Evolutionary conservation across 2,329 filamentous ascomycete species (phyloP), one percentile per base, ranked within the genome.

Genomic region (Fusarium palustre): DNA sequence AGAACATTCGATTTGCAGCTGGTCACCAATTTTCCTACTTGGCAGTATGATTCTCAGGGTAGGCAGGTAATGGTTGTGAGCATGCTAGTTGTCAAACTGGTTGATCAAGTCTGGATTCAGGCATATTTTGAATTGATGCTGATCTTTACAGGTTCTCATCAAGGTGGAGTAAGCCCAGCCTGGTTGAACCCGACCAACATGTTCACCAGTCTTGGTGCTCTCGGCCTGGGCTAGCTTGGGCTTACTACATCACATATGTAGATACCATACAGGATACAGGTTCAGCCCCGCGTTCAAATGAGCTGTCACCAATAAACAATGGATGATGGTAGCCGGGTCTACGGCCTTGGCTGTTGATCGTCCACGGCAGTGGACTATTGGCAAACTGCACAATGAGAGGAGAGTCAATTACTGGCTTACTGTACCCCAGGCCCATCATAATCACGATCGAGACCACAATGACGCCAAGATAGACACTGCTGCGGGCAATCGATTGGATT

Each of bases 191-290:
- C 15, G 10, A 11, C 28, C 36, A 30, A 31, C 33, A 42, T 36
- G 43, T 58, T 64, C 50, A 64, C 60, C 52, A 59, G 61, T 64
- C 59, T 8, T 9, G 38, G 38, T 46, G 46, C 45, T 57, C 33
- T 48, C 22, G 16, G 16, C 15, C 28, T 12, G 9, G 16, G 4
- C 20, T 28, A n/a, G 33, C 4, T 12, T 52, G 45, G 28, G 50
- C 61, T 49, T 64, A 64, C 38, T n/a, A 15, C 36, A 39, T 13
- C n/a, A 20, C 36, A 39, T 39, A 39, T 39, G 36, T n/a, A 39
- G 12, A 39, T 13, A 22, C 36, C 63, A 25, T 38, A 34, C 34
- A 52, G n/a, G 13, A 5, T 46, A 55, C 57, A 62, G 33, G 38
- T 47, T 13, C 8, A 16, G 57, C 59, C 59, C 58, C 58, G 30